Evolutionary conservation across 169 alveolate genomes (phyloP), one percentile per base, ranked within the genome.

Genomic region (Cryptosporidium tyzzeri): DNA sequence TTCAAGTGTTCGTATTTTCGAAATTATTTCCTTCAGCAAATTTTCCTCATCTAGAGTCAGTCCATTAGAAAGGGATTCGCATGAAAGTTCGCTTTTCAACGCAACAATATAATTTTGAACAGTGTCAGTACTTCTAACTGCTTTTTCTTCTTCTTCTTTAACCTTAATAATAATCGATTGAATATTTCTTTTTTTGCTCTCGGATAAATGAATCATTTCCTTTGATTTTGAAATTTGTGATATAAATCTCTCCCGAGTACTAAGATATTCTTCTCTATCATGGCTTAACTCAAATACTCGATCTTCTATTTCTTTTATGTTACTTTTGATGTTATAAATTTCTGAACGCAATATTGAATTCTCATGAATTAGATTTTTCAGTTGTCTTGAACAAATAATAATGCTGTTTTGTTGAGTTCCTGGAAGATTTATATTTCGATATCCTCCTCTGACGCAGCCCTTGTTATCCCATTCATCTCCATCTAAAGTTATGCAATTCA

Each of bases 391-490:
- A 12, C 37, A 29, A 51, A 33, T 33, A 29, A 69, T 69, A 10
- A 69, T 16, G 44, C 84, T 69, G 37, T 39, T 39, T 45, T 69
- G 53, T 33, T 71, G 48, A 39, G 39, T 3, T 41, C 51, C 70
- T 10, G 59, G 35, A 73, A 7, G 39, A 73, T n/a, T 73, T 1
- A 73, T 12, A 16, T 23, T 18, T 18, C 75, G 73, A 26, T 65
- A 61, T 23, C 89, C 89, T 44, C 89, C 89, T 21, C 80, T 80
- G 29, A 80, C 37, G 41, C 74, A 80, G 5, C 89, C 89, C 3
- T 80, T 80, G 62, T 80, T 62, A 62, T 80, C 50, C 74, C 89
- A 80, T 44, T 62, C 80, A 62, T 80, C 89, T 23, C 89, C 89
- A 33, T 80, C 89, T 41, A 80, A 80, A 33, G 89, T 80, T 26